A percentile compares a stretch with the other conserved stretches of the same genome.
phyloP scores from a whole-genome alignment of 768 basidiomycete species.

The Lactarius hatsudake region DNA sequence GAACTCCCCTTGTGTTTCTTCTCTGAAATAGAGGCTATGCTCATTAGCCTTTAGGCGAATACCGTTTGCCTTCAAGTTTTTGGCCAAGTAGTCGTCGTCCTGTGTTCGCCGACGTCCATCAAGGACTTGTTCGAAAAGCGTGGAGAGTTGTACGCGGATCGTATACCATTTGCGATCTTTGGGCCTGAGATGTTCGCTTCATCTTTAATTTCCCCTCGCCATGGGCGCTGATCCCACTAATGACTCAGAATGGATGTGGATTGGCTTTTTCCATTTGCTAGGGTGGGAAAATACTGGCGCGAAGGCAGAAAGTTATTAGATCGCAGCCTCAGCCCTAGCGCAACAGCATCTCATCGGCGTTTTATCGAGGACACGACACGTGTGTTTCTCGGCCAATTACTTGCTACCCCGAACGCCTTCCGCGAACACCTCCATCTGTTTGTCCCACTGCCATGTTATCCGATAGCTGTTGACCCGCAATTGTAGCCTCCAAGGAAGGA shows the following conservation, averaged over 20 bases:
- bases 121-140: constrained; percentile 17
- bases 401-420: background rate
- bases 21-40: background rate
- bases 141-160: constrained; percentile 6
- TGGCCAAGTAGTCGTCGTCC: constrained; percentile 12
- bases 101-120: constrained; percentile 2
- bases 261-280: background rate
- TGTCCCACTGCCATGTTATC: background rate
- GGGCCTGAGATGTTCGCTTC: background rate
- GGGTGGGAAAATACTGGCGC: background rate
- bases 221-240: background rate
- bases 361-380: constrained; percentile 11
- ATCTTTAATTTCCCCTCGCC: no score
- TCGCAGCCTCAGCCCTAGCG: constrained; percentile 7
- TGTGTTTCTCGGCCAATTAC: background rate
- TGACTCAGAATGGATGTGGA: background rate
- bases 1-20: no score
- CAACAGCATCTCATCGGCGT: background rate
- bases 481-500: background rate
- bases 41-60: constrained; percentile 1
- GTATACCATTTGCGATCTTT: background rate
- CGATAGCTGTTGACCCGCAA: background rate
- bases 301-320: constrained; percentile 2
- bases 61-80: constrained; percentile 5
- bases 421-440: background rate